phyloP scores from a whole-genome alignment of 441 rosid genomes.

The Eutrema salsugineum region DNA sequence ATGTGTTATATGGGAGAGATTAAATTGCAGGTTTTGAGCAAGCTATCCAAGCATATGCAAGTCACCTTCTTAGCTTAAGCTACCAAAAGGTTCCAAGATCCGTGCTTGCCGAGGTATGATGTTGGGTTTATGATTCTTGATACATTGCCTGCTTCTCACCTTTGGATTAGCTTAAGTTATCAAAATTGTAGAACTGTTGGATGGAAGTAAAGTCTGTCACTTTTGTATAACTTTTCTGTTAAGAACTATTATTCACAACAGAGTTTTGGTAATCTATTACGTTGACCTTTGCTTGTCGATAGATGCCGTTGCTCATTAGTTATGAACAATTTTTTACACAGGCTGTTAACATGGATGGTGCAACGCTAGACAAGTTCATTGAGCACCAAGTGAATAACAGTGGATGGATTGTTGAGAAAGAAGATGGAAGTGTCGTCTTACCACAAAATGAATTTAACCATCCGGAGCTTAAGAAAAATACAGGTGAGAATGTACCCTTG shows the following conservation, averaged over 20 bases:
- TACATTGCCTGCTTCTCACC: neutral
- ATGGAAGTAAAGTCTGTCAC: neutral
- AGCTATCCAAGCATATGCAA: constrained; percentile 81
- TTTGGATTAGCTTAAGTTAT: no score
- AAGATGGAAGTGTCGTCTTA: constrained; percentile 54
- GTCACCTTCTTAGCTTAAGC: constrained; percentile 85
- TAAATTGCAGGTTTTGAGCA: constrained; percentile 88
- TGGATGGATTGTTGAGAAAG: constrained; percentile 80
- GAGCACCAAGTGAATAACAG: constrained; percentile 63
- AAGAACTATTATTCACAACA: neutral
- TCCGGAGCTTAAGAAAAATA: constrained; percentile 81
- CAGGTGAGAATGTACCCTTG: constrained; percentile 63
- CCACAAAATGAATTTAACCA: constrained; percentile 78
- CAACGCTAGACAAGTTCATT: constrained; percentile 79
- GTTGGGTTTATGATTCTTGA: neutral
- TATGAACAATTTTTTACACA: constrained; percentile 26
- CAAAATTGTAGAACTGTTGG: neutral
- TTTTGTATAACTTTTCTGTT: neutral
- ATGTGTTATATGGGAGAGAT: constrained; percentile 6
- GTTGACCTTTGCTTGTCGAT: neutral
- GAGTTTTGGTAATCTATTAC: neutral
- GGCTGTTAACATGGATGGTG: constrained; percentile 86
- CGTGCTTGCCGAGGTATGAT: constrained; percentile 89
- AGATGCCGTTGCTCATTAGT: constrained; percentile 1
- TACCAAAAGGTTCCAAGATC: constrained; percentile 88